phyloP scores from a whole-genome alignment of 176 grass and related monocot genomes.

The Neostapfia colusana region DNA sequence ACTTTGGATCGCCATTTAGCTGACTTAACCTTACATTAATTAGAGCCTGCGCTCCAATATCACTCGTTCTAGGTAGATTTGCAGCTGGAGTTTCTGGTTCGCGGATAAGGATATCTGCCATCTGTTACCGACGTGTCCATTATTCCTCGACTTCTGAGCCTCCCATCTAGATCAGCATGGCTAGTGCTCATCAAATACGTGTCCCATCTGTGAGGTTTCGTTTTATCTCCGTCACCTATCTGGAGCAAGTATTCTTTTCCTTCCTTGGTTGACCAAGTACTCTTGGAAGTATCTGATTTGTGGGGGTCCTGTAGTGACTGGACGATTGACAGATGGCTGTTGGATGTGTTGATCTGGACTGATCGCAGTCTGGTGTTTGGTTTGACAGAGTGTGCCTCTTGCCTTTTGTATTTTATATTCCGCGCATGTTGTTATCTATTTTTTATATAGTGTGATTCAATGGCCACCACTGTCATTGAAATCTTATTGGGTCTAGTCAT shows the following conservation, averaged over 20 bases:
- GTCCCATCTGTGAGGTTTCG: constrained; percentile 15
- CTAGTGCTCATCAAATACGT: constrained; percentile 19
- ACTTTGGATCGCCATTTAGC: background rate
- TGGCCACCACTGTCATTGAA: background rate
- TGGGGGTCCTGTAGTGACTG: too few relatives aligned
- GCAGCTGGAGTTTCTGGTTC: constrained; percentile 18
- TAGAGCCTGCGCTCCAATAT: background rate
- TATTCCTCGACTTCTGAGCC: background rate
- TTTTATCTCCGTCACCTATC: constrained; percentile 24
- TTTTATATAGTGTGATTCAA: background rate
- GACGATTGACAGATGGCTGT: constrained; percentile 17
- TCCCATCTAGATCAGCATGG: background rate
- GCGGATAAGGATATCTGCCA: constrained; percentile 26
- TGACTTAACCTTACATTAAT: constrained; percentile 33
- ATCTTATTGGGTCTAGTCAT: background rate
- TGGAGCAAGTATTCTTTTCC: constrained; percentile 8
- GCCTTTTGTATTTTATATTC: background rate
- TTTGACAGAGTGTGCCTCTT: background rate
- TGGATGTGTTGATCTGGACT: constrained; percentile 3
- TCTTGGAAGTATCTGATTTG: constrained; percentile 28
- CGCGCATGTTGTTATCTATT: too few relatives aligned
- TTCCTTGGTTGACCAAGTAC: constrained; percentile 24
- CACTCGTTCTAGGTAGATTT: constrained; percentile 39
- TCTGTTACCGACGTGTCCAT: constrained; percentile 21
- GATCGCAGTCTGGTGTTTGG: background rate